Conservation (phyloP, 257 asterid genomes). For the Parsonsia alboflavescens region DNA sequence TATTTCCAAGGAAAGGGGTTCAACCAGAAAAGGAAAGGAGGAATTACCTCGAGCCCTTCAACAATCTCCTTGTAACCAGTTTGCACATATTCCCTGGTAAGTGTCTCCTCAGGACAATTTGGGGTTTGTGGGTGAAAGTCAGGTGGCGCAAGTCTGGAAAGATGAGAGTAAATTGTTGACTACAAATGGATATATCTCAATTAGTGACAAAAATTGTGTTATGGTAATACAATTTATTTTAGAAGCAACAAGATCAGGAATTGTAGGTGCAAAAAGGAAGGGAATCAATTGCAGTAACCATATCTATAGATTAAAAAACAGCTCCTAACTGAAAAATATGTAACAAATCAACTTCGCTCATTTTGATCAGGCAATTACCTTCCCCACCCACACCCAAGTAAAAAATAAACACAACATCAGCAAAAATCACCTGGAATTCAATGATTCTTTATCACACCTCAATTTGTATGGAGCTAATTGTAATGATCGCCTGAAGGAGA, state of each 20-base stretch:
- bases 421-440: constrained; percentile 38
- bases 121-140: constrained; percentile 86
- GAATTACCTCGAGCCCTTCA: constrained; percentile 87
- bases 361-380: background rate
- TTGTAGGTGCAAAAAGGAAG: background rate
- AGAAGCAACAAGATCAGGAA: background rate
- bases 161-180: constrained; percentile 12
- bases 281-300: background rate
- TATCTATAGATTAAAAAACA: background rate
- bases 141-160: constrained; percentile 89
- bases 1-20: background rate
- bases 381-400: background rate
- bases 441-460: constrained; percentile 68
- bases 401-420: background rate
- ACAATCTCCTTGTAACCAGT: constrained; percentile 86
- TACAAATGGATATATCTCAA: constrained; percentile 7
- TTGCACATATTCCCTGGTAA: constrained; percentile 73
- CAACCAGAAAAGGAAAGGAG: background rate
- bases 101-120: constrained; percentile 89
- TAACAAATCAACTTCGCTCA: background rate
- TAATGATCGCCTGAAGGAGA: constrained; percentile 56
- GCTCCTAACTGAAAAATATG: background rate
- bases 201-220: background rate
- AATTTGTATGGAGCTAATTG: constrained; percentile 60
- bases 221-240: background rate